Base-by-base conservation (phyloP, 768 basidiomycete species). In the Lactarius sp. region DNA sequence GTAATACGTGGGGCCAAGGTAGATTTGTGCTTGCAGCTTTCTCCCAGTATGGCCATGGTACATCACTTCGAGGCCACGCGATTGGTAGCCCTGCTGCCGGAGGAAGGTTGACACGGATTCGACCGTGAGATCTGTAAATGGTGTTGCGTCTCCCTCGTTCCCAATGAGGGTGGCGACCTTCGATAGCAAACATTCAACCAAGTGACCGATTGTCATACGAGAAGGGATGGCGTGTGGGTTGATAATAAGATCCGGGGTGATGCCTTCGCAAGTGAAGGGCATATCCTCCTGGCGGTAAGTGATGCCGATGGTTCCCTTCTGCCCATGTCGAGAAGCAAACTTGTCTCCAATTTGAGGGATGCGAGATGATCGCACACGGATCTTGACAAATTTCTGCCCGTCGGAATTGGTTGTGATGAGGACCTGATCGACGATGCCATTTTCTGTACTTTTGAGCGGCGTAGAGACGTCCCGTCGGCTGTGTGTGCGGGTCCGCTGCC, bases 211-310 rank as follows among this genome's bases (percentile, higher is more conserved):
- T 27, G 97, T 99, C 97, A 99, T 99, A 78, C 97, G 96, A 57
- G 97, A 98, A 4, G 97, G 97, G 75, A 99, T 99, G 71, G 97
- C 97, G 75, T 99, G 97, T 44, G 97, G 97, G 72, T 99, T 99
- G 76, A 99, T 99, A 77, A 99, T 84, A 70, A 99, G 82, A 74
- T 99, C 97, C 10, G 97, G 97, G 1, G 92, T 92, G 70, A 98
- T 93, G 62, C 97, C 97, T 72, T 98, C 94, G 2, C 88, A 86
- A 3, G 94, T 96, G 79, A 98, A 99, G 36, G 97, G 97, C 97
- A 99, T 98, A 73, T 99, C 97, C 75, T 99, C 97, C 75, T 98
- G 97, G 56, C 97, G 92, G 73, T 99, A 99, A 0, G 96, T 98
- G 76, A 99, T 97, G 77, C 97, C 97, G 66, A 98, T 96, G 10